Base-by-base conservation (phyloP, 2,329 filamentous ascomycete species). In the Penicillium olsonii region DNA sequence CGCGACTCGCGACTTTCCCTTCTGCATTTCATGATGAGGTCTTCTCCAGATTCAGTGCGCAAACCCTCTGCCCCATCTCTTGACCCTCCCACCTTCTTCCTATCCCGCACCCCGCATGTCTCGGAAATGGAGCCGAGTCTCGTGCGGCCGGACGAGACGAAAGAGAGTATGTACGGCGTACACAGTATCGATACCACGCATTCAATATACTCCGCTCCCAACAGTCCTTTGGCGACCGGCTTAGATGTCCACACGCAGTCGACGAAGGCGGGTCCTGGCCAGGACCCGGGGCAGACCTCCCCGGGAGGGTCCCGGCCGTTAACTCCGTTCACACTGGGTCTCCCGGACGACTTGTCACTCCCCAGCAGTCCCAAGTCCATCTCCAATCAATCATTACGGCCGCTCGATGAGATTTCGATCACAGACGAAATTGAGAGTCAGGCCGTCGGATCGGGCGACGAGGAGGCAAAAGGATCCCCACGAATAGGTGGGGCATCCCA, bases 341-440 rank as follows among this genome's bases (percentile, higher is more conserved):
- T 76, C 39, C 75, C 77, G 5, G 71, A 74, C 41, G 77, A 77
- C 2, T 78, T 76, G 2, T 79, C 74, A 10, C 67, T 82, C 31
- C 77, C 81, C 2, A 80, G 79, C 62, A 84, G 82, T 43, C 83
- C 83, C 1, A 82, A 80, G 53, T 84, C 82, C 4, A 72, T 73
- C 3, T 84, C 82, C 6, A 75, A 81, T n/a, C 78, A 78, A 38
- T 85, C 82, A 0, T 70, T 84, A 47, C 75, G 77, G 49, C 73
- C 81, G 15, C 78, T 81, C n/a, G 83, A 85, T 62, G 75, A 83
- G 61, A 78, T 81, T 44, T 75, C 75, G 37, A 70, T 77, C 9
- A 70, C 74, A 7, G 81, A 84, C 55, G 83, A 84, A 33, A 71
- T 71, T 40, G 74, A 71, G 22, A 84, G 78, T 54, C 82, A 84